A percentile compares a stretch with the other conserved stretches of the same genome.
Conservation (phyloP, 2,329 filamentous ascomycete species). For the Aspergillus tubingensis region DNA sequence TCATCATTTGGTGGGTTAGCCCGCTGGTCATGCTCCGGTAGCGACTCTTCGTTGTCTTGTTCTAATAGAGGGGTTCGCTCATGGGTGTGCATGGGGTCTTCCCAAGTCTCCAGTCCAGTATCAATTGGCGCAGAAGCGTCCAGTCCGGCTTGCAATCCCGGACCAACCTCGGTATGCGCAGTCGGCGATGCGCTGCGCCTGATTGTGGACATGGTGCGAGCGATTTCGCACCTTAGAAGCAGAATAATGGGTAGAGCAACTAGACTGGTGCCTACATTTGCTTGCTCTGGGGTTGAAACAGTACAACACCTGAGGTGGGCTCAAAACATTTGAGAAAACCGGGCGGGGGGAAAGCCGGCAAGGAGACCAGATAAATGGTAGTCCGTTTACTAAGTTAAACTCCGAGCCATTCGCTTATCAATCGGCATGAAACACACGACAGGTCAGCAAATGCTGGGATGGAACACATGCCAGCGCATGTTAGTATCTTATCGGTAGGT, state of each 20-base stretch:
- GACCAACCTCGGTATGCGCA: conserved; percentile 36
- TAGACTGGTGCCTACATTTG: background rate
- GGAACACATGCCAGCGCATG: too few species aligned
- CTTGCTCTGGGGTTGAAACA: background rate
- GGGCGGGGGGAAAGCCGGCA: background rate
- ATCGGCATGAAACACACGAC: background rate
- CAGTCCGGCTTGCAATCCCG: conserved; percentile 23
- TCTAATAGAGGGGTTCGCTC: conserved; percentile 34
- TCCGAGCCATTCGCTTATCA: conserved; percentile 1
- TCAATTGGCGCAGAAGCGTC: conserved; percentile 11
- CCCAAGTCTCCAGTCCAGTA: conserved; percentile 10
- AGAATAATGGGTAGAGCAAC: background rate
- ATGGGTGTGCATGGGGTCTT: conserved; percentile 20
- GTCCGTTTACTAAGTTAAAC: too few species aligned
- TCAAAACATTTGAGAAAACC: background rate
- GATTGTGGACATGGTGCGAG: conserved; percentile 22
- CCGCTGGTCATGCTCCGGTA: background rate
- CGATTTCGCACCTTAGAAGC: background rate
- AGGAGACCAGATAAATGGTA: background rate
- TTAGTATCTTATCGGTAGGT: too few species aligned
- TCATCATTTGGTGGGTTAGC: background rate
- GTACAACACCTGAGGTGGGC: background rate
- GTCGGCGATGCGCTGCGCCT: conserved; percentile 38
- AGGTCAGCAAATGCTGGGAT: background rate
- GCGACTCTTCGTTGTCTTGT: background rate